Evolutionary conservation across 2,329 filamentous ascomycete genomes (phyloP).

Genomic region (Septoria petroselini): DNA sequence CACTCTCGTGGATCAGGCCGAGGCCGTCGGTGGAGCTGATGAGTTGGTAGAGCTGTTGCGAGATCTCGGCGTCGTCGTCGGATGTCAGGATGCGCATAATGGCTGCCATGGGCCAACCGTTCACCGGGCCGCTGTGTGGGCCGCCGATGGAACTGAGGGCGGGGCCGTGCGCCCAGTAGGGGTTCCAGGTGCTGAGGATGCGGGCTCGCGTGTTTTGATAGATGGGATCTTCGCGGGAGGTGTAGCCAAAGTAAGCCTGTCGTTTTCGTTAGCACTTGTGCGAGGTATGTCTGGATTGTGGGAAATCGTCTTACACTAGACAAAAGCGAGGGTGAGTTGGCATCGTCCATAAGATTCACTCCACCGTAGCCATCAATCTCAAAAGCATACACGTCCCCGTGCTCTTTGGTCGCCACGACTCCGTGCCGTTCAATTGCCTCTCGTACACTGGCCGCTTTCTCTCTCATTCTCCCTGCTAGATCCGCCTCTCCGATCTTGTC

Average conservation of each 20-base stretch:
- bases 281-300: too few species aligned
- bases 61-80: conserved; percentile 45
- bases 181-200: conserved; percentile 43
- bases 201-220: conserved; percentile 46
- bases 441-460: conserved; percentile 5
- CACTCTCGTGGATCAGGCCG: conserved; percentile 50
- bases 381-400: conserved; percentile 44
- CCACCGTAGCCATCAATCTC: conserved; percentile 46
- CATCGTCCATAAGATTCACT: conserved; percentile 64
- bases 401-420: conserved; percentile 38
- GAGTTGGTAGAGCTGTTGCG: conserved; percentile 41
- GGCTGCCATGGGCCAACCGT: conserved; percentile 43
- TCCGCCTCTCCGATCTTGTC: neutral
- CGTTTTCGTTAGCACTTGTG: too few species aligned
- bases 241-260: conserved; percentile 12
- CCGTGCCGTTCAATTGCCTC: conserved; percentile 31
- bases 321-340: conserved; percentile 64
- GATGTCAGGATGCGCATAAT: conserved; percentile 50
- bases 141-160: conserved; percentile 47
- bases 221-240: conserved; percentile 32
- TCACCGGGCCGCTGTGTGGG: conserved; percentile 44
- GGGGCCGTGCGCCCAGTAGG: conserved; percentile 49
- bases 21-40: conserved; percentile 45
- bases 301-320: neutral
- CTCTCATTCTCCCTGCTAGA: conserved; percentile 10